These are phyloP conservation scores for Sisymbrium altissimum DNA, from an alignment of 345 rosid species.

Conservation along the genomic window DNA sequence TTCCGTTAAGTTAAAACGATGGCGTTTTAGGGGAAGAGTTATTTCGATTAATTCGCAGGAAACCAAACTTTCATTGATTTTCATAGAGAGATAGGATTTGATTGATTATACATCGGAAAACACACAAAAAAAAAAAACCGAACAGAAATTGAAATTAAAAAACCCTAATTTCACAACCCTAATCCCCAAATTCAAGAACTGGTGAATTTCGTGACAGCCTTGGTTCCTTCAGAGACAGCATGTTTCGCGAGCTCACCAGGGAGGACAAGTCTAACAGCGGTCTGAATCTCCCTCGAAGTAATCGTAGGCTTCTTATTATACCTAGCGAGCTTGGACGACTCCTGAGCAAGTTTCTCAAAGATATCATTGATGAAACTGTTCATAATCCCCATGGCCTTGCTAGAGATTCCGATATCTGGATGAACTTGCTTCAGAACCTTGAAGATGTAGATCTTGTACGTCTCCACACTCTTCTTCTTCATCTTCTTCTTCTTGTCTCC, in stretches of 20 bases:
- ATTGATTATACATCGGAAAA: constrained; percentile 1
- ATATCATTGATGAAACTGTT: constrained; percentile 63
- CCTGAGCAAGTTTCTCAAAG: constrained; percentile 70
- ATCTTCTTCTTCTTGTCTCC: constrained; percentile 52
- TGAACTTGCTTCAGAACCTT: constrained; percentile 56
- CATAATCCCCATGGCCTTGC: constrained; percentile 36
- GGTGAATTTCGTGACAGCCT: constrained; percentile 72
- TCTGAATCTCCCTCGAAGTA: constrained; percentile 73
- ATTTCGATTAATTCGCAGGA: too few species aligned
- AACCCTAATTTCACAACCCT: constrained; percentile 10
- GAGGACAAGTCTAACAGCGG: constrained; percentile 67
- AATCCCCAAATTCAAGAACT: not conserved
- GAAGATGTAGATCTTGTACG: constrained; percentile 77
- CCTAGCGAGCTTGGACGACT: constrained; percentile 64
- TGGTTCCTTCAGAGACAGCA: constrained; percentile 76
- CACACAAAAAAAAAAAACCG: too few species aligned
- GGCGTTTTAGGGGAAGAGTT: too few species aligned
- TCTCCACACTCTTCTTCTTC: constrained; percentile 53
- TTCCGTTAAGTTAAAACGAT: too few species aligned
- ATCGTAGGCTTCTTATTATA: constrained; percentile 81
- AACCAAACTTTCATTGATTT: too few species aligned
- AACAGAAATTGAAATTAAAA: not conserved
- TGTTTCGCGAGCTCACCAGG: constrained; percentile 79
- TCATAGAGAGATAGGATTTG: too few species aligned
- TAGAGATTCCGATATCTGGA: constrained; percentile 41